Percentiles rank a stretch among this genome's conserved stretches.
Evolutionary conservation across 495 filamentous ascomycete species (phyloP).

Genomic region (Tuber brumale): DNA sequence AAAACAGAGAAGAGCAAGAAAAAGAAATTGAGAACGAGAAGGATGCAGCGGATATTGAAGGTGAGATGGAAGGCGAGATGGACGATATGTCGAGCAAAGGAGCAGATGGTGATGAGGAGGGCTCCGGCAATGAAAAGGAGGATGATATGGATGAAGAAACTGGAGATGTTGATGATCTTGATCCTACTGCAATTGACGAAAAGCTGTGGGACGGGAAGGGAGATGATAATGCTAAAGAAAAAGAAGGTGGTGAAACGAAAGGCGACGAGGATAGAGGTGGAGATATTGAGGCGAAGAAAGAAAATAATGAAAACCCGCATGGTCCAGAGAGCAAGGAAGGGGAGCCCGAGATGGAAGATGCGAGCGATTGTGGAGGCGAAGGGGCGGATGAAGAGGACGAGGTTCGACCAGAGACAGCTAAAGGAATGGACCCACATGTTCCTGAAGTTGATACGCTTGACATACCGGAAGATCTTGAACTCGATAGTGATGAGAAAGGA

Average conservation of each 20-base stretch:
- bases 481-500: conserved; percentile 59
- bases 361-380: conserved; percentile 54
- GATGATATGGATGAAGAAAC: conserved; percentile 77
- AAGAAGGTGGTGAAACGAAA: conserved; percentile 67
- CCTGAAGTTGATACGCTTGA: conserved; percentile 64
- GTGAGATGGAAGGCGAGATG: conserved; percentile 75
- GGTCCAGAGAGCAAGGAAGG: conserved; percentile 49
- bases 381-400: conserved; percentile 55
- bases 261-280: conserved; percentile 60
- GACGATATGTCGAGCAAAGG: conserved; percentile 58
- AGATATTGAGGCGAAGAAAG: conserved; percentile 55
- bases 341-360: conserved; percentile 50
- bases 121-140: conserved; percentile 52
- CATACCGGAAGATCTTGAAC: conserved; percentile 63
- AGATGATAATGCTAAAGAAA: conserved; percentile 69
- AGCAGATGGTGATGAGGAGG: conserved; percentile 52
- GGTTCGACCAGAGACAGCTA: conserved; percentile 55
- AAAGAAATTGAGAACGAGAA: conserved; percentile 63
- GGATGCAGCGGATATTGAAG: conserved; percentile 91
- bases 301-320: conserved; percentile 49
- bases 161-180: conserved; percentile 81
- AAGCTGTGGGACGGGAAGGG: conserved; percentile 91
- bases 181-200: conserved; percentile 84
- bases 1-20: conserved; percentile 54
- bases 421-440: conserved; percentile 62